Evolutionary conservation across 2,329 filamentous ascomycete genomes (phyloP), one percentile per base, ranked within the genome.

Genomic region (Xylariales sp.): DNA sequence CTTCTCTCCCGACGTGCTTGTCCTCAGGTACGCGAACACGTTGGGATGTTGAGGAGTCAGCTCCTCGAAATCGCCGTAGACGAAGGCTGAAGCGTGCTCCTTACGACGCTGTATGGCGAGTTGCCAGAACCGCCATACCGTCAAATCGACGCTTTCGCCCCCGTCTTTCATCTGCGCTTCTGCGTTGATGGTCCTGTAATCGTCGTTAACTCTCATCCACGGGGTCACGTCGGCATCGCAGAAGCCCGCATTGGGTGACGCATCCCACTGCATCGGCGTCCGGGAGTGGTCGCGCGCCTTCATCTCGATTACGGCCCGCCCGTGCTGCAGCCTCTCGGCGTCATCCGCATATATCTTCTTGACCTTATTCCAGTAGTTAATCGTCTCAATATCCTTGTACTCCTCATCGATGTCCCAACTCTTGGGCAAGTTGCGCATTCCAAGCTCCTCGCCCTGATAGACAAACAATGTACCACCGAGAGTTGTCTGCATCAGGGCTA

Each of bases 361-460:
- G 45, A 73, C 70, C 65, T 81, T 78, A 41, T 78, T 79, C 78
- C 69, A 85, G 53, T 83, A 83, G 53, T 23, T 23, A 23, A 83
- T 79, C 1, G 85, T 80, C 56, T 85, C 80, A 8, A 83, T 76
- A 60, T 83, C 83, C 57, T 83, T 89, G 78, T 90, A 92, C 64
- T 90, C 86, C 0, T 86, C 76, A 23, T 23, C 23, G 23, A 23
- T 23, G 2, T 23, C 23, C 23, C 23, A 23, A 6, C 82, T 79
- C 10, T 79, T 80, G 0, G 89, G 88, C 1, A 87, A 83, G 71
- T 91, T 91, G 12, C 87, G 81, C 77, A 88, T 87, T 0, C 89
- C 90, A 7, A 91, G 83, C 71, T 91, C 90, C 73, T 91, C 88
- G 9, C 89, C 89, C 73, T 91, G 89, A 74, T 90, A 91, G 0